These are phyloP conservation scores for Scleroderma citrinum DNA, from an alignment of 768 basidiomycete species.

Conservation along the genomic window DNA sequence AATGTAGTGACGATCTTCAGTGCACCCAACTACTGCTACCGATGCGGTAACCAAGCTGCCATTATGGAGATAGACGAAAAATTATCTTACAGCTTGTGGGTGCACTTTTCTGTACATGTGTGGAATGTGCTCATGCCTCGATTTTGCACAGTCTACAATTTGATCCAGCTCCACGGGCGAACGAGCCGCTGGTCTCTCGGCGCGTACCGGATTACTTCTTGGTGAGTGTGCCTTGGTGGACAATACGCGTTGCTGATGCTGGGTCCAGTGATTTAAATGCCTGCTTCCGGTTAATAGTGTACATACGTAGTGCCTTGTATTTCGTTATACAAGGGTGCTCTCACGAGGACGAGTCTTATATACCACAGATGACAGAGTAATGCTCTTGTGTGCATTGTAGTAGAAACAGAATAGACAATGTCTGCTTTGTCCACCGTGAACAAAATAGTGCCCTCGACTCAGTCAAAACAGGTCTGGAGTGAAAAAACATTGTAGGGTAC, in stretches of 20 bases:
- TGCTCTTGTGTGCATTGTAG: constrained; percentile 1
- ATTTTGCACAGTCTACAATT: constrained; percentile 83
- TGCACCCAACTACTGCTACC: constrained; percentile 99
- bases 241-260: background rate
- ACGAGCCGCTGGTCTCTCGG: constrained; percentile 95
- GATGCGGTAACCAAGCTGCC: constrained; percentile 98
- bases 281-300: constrained; percentile 12
- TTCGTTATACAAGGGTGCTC: background rate
- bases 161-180: constrained; percentile 97
- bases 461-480: background rate
- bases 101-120: constrained; percentile 14
- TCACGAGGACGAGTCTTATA: constrained; percentile 11
- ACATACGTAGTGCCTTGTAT: constrained; percentile 14
- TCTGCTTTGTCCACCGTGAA: background rate
- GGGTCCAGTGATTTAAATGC: constrained; percentile 15
- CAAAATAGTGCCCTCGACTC: background rate
- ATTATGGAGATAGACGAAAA: constrained; percentile 99
- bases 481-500: too few relatives aligned
- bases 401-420: background rate
- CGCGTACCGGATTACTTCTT: constrained; percentile 94
- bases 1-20: constrained; percentile 99
- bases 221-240: constrained; percentile 38
- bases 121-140: constrained; percentile 4
- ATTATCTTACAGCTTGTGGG: constrained; percentile 88
- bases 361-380: constrained; percentile 11